Evolutionary conservation across 345 rosid genomes (phyloP), one percentile per base, ranked within the genome.

Genomic region (Lepidium sativum): DNA sequence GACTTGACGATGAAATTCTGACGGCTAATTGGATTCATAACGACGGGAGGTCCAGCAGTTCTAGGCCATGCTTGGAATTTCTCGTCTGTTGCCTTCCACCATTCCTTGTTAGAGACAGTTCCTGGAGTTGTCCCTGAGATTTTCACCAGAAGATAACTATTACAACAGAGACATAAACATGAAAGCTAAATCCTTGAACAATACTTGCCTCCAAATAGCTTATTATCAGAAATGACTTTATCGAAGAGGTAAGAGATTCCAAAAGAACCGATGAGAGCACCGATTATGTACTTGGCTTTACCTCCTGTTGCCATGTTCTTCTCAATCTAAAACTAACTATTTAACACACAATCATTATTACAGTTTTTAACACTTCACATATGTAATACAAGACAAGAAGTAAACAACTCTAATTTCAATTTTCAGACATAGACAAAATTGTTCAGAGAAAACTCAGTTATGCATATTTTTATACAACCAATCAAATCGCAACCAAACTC

Each of bases 21-120:
- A 64, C 97, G 95, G 69, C 82, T 87, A 54, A 87, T 87, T 32
- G 98, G 96, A 32, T 92, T 92, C 96, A 92, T 87, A 65, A 90
- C 96, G 12, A 89, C 96, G 0, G 98, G 97, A 37, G 96, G 84
- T 29, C 97, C 97, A 13, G 91, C 97, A 34, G 94, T 82, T n/a
- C 94, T 92, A 8, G 98, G 98, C 98, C 98, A 92, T 6, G 94
- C 89, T 80, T 84, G 98, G 70, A 92, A 79, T 32, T 80, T 89
- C 85, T 86, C 87, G 73, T 89, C 97, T 0, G 96, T 92, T 40
- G 83, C 96, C n/a, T 73, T 81, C 91, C 81, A 78, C 98, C 98
- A 86, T 54, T 72, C 86, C 39, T 92, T 85, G 82, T 70, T 75
- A 8, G 89, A 63, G 52, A 86, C 83, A 20, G 97, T 89, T 16